Percentiles rank a stretch among this genome's conserved stretches.
phyloP scores from a whole-genome alignment of 257 asterid species.

The Solanum phureja region DNA sequence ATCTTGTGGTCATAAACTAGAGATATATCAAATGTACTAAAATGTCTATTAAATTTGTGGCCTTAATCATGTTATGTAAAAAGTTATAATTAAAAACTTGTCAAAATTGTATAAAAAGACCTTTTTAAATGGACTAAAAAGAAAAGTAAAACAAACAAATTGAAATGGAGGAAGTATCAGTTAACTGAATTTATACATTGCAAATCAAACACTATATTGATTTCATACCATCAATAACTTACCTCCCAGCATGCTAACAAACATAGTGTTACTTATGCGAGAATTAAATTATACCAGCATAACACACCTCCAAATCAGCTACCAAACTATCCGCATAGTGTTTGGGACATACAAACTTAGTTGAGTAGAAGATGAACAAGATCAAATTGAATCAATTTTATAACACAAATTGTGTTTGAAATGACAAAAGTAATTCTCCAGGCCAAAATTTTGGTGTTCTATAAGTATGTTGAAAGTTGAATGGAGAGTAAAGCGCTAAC shows the following conservation, averaged over 20 bases:
- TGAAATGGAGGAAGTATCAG: no score
- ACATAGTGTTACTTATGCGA: background rate
- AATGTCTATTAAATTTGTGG: no score
- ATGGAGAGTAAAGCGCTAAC: background rate
- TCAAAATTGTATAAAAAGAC: no score
- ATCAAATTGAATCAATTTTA: background rate
- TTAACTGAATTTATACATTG: background rate
- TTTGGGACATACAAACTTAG: background rate
- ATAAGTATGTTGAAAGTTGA: background rate
- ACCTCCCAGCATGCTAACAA: background rate
- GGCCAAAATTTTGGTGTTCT: background rate
- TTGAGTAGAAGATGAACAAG: background rate
- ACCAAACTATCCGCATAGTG: no score
- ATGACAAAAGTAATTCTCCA: background rate
- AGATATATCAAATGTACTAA: no score
- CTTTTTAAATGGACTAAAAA: no score
- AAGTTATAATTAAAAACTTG: no score
- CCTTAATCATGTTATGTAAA: no score
- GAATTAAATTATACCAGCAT: background rate
- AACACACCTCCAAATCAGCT: no score
- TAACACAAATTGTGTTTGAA: background rate
- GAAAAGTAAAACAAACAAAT: no score
- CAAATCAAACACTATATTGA: no score
- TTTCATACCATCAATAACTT: background rate
- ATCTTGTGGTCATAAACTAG: no score